A percentile compares a stretch with the other conserved stretches of the same genome.
phyloP scores from a whole-genome alignment of 768 basidiomycete species.

The Pisolithus marmoratus region DNA sequence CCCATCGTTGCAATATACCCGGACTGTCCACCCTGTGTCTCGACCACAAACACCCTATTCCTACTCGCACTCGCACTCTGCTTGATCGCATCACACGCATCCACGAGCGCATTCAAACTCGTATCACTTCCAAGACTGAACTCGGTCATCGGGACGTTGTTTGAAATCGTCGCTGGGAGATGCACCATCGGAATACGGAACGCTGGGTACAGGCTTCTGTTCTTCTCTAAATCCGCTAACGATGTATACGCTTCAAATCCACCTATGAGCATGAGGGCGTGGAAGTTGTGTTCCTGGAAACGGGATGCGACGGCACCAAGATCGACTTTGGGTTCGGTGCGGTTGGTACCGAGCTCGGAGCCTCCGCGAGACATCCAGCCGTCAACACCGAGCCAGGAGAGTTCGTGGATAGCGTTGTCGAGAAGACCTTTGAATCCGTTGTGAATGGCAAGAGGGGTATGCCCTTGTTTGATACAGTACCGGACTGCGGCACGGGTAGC shows the following conservation, averaged over 20 bases:
- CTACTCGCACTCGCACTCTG: slow-evolving; percentile 96
- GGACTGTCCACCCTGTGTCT: slow-evolving; percentile 95
- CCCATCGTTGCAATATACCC: slow-evolving; percentile 96
- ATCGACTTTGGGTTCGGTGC: slow-evolving; percentile 78
- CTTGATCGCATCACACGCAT: slow-evolving; percentile 97
- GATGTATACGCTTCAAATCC: slow-evolving; percentile 94
- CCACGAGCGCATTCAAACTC: slow-evolving; percentile 94
- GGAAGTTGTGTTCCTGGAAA: slow-evolving; percentile 79
- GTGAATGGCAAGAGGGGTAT: slow-evolving; percentile 86
- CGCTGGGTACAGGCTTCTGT: slow-evolving; percentile 76
- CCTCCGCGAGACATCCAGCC: slow-evolving; percentile 95
- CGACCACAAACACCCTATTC: slow-evolving; percentile 95
- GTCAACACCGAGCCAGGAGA: slow-evolving; percentile 96
- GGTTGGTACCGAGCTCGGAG: slow-evolving; percentile 96
- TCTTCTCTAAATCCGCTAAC: slow-evolving; percentile 72
- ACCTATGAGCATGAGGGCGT: slow-evolving; percentile 84
- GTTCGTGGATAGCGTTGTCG: slow-evolving; percentile 78
- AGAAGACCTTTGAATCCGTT: slow-evolving; percentile 96
- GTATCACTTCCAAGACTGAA: slow-evolving; percentile 95
- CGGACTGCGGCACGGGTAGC: slow-evolving; percentile 92
- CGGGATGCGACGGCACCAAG: slow-evolving; percentile 85
- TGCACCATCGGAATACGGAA: slow-evolving; percentile 96
- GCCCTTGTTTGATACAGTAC: slow-evolving; percentile 89
- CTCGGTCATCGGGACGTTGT: slow-evolving; percentile 97
- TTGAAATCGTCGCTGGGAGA: slow-evolving; percentile 94